Evolutionary conservation across 257 asterid species (phyloP).

Genomic region (Solanum pimpinellifolium): DNA sequence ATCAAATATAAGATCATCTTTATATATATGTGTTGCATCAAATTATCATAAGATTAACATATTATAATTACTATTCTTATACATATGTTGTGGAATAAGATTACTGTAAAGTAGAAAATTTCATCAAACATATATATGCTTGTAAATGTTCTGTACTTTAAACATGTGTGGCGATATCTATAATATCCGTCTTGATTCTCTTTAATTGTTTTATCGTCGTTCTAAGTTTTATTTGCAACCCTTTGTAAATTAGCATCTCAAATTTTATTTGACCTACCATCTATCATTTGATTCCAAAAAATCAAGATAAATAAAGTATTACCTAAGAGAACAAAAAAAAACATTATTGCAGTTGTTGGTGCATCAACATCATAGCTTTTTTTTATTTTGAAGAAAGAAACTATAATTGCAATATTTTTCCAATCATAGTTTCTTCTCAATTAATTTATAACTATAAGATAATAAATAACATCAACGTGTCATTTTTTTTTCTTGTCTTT

Average conservation of each 20-base stretch:
- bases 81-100: background rate
- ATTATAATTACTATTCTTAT: no score
- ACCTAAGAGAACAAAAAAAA: background rate
- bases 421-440: background rate
- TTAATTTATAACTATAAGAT: background rate
- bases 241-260: background rate
- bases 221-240: background rate
- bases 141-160: background rate
- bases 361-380: background rate
- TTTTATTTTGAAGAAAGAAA: background rate
- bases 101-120: background rate
- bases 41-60: no score
- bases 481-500: no score
- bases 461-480: background rate
- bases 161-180: background rate
- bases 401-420: background rate
- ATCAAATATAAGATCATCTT: background rate
- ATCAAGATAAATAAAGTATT: background rate
- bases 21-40: background rate
- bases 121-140: background rate
- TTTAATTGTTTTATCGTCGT: background rate
- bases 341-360: background rate
- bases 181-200: background rate
- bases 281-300: background rate
- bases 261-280: background rate